Percentiles rank a stretch among this genome's conserved stretches.
Evolutionary conservation across 2,329 filamentous ascomycete genomes (phyloP).

Genomic region (Claviceps digitariae): DNA sequence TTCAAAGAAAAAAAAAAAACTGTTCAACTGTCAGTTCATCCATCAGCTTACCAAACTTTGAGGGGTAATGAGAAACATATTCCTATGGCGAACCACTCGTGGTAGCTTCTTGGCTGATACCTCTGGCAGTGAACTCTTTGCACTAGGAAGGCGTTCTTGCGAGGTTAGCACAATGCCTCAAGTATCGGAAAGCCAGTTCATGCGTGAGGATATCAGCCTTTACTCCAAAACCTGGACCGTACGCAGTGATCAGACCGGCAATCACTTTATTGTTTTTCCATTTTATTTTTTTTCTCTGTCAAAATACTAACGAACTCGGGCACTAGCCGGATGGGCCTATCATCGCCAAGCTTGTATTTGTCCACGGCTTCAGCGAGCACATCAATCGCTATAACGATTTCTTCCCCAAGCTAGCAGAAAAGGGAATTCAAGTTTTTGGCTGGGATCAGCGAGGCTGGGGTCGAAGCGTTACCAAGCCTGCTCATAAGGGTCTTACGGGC

Average conservation of each 20-base stretch:
- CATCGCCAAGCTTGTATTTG: constrained; percentile 62
- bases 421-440: constrained; percentile 60
- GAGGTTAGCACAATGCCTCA: constrained; percentile 19
- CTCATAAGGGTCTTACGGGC: constrained; percentile 59
- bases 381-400: constrained; percentile 63
- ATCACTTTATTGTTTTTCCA: too few relatives aligned
- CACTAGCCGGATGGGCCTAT: constrained; percentile 38
- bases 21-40: too few relatives aligned
- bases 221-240: constrained; percentile 48
- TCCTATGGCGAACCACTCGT: too few relatives aligned
- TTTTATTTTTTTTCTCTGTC: background rate
- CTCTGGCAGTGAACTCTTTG: background rate
- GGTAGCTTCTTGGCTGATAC: too few relatives aligned
- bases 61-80: too few relatives aligned
- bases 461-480: constrained; percentile 46
- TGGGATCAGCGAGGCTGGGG: constrained; percentile 91
- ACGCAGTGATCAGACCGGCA: constrained; percentile 14
- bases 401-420: constrained; percentile 54
- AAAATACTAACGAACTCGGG: background rate
- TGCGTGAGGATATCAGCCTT: constrained; percentile 29
- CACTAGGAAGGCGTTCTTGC: background rate
- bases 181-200: constrained; percentile 36
- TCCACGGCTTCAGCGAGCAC: constrained; percentile 88
- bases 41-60: too few relatives aligned
- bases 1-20: too few relatives aligned